Evolutionary conservation across 176 grass and related monocot genomes (phyloP), one percentile per base, ranked within the genome.

Genomic region (Eragrostis curvula): DNA sequence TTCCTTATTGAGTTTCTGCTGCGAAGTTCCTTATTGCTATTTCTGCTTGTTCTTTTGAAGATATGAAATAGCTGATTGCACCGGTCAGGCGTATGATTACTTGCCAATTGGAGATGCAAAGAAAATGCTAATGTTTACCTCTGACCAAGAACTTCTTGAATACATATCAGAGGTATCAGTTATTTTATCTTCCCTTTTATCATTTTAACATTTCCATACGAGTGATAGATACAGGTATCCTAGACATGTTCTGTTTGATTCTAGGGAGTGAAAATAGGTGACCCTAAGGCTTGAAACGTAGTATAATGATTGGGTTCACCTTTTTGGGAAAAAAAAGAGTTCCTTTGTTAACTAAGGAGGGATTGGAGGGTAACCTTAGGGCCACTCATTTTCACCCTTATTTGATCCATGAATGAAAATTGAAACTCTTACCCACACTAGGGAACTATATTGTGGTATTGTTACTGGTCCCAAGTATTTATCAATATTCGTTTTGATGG

Each of bases 51-150:
- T 62, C 68, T 65, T 79, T 46, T 84, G 36, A 65, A 97, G 91
- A 67, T 79, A 94, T 88, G 94, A 97, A 75, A 90, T 97, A 83
- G 85, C 87, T 86, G 91, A 92, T 47, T 94, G 91, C 79, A 88
- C 87, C 61, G 83, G 83, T 70, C 85, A 94, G 53, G 89, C 94
- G 51, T 94, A 97, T 83, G 91, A 92, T 76, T 91, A 87, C 82
- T 82, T 94, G 82, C 66, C 89, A 66, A 40, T 88, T 81, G 69
- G 71, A 83, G 87, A 88, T 77, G 83, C 87, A 60, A 94, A 80
- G 61, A 79, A 92, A 70, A 97, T 94, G 78, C 66, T 92, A 36
- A 90, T 90, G 89, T 94, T 92, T 63, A 77, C 89, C 13, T 94
- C 87, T 30, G 89, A 92, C 61, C 85, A 97, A 65, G 70, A 97